Evolutionary conservation across 2,329 filamentous ascomycete species (phyloP).

Genomic region (Fusarium drepaniforme): DNA sequence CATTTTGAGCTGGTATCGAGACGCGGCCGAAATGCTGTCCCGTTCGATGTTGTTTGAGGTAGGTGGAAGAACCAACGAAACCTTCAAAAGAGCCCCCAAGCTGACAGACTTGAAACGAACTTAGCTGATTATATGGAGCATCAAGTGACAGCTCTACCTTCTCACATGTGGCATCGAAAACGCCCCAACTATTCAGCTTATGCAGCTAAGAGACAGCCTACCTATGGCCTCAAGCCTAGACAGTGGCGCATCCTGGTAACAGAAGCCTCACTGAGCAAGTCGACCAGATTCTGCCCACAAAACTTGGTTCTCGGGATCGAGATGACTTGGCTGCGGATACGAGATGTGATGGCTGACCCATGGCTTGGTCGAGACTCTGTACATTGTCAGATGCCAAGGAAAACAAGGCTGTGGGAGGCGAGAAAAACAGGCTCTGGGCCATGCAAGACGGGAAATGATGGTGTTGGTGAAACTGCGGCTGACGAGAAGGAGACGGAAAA

Average conservation of each 20-base stretch:
- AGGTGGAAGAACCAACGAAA: background rate
- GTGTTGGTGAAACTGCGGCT: background rate
- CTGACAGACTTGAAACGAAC: background rate
- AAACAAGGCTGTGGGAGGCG: background rate
- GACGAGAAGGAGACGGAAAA: background rate
- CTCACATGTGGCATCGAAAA: background rate
- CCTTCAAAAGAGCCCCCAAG: background rate
- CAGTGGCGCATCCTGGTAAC: background rate
- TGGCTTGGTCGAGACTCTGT: background rate
- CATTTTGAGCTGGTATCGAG: slow-evolving; percentile 5
- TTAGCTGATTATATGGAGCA: slow-evolving; percentile 1
- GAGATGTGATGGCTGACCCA: background rate
- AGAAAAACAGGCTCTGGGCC: background rate
- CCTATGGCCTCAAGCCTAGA: slow-evolving; percentile 1
- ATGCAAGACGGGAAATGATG: background rate
- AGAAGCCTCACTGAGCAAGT: background rate
- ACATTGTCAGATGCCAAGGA: background rate
- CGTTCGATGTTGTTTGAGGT: background rate
- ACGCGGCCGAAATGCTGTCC: background rate
- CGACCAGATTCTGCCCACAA: background rate
- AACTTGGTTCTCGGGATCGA: background rate
- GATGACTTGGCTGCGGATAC: background rate
- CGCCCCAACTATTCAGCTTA: background rate
- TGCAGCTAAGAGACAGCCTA: slow-evolving; percentile 13
- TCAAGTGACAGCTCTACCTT: background rate